Evolutionary conservation across 2,329 filamentous ascomycete genomes (phyloP).

Genomic region (Sporothrix phasma): DNA sequence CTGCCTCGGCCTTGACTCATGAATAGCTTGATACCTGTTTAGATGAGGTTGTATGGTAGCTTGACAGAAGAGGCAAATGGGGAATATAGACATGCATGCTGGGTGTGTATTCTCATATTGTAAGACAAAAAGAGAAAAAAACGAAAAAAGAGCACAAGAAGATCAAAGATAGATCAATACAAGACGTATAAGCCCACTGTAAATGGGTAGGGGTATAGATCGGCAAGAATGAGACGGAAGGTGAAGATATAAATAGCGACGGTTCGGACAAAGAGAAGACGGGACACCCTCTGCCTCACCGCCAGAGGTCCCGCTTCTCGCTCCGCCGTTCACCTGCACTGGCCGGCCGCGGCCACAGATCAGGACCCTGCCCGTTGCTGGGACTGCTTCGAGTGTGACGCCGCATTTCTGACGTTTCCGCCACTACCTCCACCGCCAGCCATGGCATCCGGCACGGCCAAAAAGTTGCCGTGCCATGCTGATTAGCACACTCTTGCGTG

Average conservation of each 20-base stretch:
- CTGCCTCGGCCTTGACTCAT: too few relatives aligned
- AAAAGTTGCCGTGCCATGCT: slow-evolving; percentile 43
- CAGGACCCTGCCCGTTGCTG: slow-evolving; percentile 21
- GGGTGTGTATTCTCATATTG: background rate
- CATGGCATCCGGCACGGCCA: slow-evolving; percentile 37
- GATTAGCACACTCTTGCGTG: slow-evolving; percentile 44
- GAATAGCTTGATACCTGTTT: background rate
- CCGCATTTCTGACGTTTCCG: slow-evolving; percentile 14
- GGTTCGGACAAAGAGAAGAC: background rate
- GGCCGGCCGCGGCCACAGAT: slow-evolving; percentile 34
- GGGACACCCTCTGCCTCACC: slow-evolving; percentile 22
- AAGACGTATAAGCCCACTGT: too few relatives aligned
- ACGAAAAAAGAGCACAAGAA: background rate
- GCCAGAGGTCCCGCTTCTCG: slow-evolving; percentile 35
- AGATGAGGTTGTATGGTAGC: too few relatives aligned
- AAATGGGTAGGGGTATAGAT: background rate
- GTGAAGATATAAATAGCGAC: background rate
- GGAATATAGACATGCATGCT: background rate
- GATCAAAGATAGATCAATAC: background rate
- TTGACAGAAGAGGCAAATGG: background rate
- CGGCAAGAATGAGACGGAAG: background rate
- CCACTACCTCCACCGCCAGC: slow-evolving; percentile 17
- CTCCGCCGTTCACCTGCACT: slow-evolving; percentile 32
- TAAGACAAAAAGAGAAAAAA: background rate
- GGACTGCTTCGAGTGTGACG: slow-evolving; percentile 9